phyloP scores from a whole-genome alignment of 768 basidiomycete genomes.

The Psilocybe subaeruginosa region DNA sequence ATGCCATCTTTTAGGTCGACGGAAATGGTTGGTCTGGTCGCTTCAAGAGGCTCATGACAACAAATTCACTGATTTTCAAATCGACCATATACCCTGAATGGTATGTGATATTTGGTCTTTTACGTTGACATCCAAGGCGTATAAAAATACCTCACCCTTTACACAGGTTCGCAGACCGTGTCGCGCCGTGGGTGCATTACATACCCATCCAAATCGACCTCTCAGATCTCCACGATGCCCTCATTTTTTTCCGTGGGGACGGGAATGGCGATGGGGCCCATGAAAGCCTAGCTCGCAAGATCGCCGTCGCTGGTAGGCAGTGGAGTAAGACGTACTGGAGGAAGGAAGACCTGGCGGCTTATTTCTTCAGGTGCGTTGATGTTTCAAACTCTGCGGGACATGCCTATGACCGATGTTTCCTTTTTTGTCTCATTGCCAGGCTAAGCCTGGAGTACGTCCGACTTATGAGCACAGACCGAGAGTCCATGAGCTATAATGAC shows the following conservation, averaged over 20 bases:
- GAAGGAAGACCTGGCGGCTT: conserved; percentile 60
- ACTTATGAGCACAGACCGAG: conserved; percentile 49
- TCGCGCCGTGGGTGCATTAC: conserved; percentile 76
- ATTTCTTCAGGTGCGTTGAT: conserved; percentile 51
- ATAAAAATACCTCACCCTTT: too few relatives aligned
- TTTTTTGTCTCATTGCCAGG: conserved; percentile 25
- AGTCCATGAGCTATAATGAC: conserved; percentile 33
- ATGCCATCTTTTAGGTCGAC: conserved; percentile 43
- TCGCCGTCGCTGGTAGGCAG: conserved; percentile 51
- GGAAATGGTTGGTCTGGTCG: conserved; percentile 74
- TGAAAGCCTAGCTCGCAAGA: conserved; percentile 54
- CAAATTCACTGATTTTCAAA: conserved; percentile 68
- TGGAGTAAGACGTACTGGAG: conserved; percentile 67
- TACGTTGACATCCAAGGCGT: too few relatives aligned
- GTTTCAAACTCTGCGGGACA: too few relatives aligned
- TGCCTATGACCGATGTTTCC: too few relatives aligned
- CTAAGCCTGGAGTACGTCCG: conserved; percentile 58
- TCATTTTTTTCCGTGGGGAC: conserved; percentile 75
- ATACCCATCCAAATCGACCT: conserved; percentile 69
- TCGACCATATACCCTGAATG: conserved; percentile 77
- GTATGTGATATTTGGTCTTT: conserved; percentile 32
- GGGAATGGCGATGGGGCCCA: conserved; percentile 59
- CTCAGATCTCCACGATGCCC: conserved; percentile 68
- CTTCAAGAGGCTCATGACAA: conserved; percentile 66
- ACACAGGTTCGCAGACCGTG: conserved; percentile 55